Percentiles rank a stretch among this genome's conserved stretches.
Conservation (phyloP, 73 alveolate species). For the Urostyla sp. region DNA sequence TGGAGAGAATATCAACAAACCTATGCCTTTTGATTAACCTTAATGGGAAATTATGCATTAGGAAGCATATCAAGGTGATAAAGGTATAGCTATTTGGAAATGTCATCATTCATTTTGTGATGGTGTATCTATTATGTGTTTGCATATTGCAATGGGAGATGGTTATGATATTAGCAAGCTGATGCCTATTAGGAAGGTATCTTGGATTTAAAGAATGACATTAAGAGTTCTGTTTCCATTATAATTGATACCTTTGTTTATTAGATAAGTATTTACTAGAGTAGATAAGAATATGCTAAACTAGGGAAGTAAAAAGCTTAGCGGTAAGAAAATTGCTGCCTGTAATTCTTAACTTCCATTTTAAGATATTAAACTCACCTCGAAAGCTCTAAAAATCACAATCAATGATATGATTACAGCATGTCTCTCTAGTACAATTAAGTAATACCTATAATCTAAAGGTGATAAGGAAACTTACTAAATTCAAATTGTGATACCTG, state of each 20-base stretch:
- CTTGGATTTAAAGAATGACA: background rate
- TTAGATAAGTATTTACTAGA: background rate
- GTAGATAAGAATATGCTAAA: constrained; percentile 1
- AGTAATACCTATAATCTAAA: background rate
- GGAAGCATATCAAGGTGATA: constrained; percentile 14
- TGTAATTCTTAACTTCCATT: background rate
- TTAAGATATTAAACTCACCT: constrained; percentile 22
- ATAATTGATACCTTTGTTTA: background rate
- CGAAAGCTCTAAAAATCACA: constrained; percentile 33
- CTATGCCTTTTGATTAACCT: constrained; percentile 28
- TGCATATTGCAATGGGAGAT: too few relatives aligned
- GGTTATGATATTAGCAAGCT: background rate
- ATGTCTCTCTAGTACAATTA: constrained; percentile 19
- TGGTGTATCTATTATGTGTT: too few relatives aligned
- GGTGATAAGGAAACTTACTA: constrained; percentile 12
- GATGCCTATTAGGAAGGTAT: constrained; percentile 20
- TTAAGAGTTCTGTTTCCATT: constrained; percentile 20
- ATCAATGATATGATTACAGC: constrained; percentile 42
- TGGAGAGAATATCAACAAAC: constrained; percentile 9
- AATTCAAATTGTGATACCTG: constrained; percentile 49
- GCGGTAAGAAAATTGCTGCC: constrained; percentile 12
- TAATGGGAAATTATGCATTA: constrained; percentile 22
- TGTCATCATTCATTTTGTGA: constrained; percentile 37
- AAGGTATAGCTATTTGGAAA: background rate
- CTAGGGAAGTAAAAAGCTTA: constrained; percentile 19